Conservation (phyloP, 768 basidiomycete genomes). For the Pisolithus orientalis region DNA sequence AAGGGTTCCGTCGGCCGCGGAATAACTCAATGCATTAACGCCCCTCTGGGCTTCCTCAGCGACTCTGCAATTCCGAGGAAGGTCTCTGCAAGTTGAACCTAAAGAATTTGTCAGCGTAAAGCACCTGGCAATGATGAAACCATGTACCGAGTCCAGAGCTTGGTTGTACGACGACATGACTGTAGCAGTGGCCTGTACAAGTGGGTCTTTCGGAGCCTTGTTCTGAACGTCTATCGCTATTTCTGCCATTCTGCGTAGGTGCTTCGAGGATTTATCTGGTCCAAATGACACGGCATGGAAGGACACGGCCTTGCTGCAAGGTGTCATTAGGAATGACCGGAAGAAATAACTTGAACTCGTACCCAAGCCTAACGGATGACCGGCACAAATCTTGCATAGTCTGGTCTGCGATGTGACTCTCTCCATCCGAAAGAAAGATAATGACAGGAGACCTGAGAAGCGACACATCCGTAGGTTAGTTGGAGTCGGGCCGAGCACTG, state of each 20-base stretch:
- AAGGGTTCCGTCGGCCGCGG: not conserved
- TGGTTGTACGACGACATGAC: constrained; percentile 38
- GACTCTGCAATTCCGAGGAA: not conserved
- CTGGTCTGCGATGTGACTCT: constrained; percentile 31
- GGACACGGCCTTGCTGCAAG: constrained; percentile 39
- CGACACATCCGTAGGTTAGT: not conserved
- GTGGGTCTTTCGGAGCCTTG: constrained; percentile 31
- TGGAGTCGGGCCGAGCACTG: not conserved
- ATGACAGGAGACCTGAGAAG: constrained; percentile 2
- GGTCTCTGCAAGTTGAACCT: constrained; percentile 46
- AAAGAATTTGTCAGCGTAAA: not conserved
- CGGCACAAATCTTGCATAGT: constrained; percentile 31
- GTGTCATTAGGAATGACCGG: constrained; percentile 6
- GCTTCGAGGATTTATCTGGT: constrained; percentile 6
- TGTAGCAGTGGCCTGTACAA: constrained; percentile 16
- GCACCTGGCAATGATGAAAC: not conserved
- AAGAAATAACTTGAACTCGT: constrained; percentile 25
- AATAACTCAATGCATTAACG: constrained; percentile 32
- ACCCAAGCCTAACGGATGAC: constrained; percentile 36
- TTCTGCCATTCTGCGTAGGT: constrained; percentile 38
- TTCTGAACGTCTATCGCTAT: constrained; percentile 38
- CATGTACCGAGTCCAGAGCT: constrained; percentile 40
- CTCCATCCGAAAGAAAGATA: constrained; percentile 20
- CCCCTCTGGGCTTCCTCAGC: not conserved
- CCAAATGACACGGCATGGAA: constrained; percentile 49